Percentiles rank a stretch among this genome's conserved stretches.
These are phyloP conservation scores for Aspergillus egyptiacus DNA, from an alignment of 495 filamentous ascomycete species.

Conservation along the genomic window DNA sequence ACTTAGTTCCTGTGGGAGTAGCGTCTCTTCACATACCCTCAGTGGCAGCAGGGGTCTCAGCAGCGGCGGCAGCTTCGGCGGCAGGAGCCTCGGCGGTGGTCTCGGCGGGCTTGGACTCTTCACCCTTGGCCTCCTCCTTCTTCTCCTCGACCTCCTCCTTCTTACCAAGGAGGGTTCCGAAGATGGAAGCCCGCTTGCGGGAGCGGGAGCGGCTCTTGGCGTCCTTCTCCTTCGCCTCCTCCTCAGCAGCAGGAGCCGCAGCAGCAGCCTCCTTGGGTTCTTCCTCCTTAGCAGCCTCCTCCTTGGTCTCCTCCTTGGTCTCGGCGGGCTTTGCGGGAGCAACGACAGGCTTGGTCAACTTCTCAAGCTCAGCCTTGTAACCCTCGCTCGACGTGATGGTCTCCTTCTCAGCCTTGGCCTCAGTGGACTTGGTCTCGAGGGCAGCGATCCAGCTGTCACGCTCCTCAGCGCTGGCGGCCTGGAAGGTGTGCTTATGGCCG, in stretches of 20 bases:
- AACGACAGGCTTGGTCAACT: slow-evolving; percentile 54
- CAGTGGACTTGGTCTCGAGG: slow-evolving; percentile 66
- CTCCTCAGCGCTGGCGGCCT: slow-evolving; percentile 64
- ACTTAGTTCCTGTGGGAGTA: not conserved
- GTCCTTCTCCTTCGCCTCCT: slow-evolving; percentile 43
- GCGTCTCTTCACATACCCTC: slow-evolving; percentile 19
- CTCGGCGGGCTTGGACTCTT: slow-evolving; percentile 33
- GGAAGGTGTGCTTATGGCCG: slow-evolving; percentile 86
- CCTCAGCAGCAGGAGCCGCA: slow-evolving; percentile 29
- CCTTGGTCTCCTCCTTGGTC: slow-evolving; percentile 30
- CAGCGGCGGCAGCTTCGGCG: slow-evolving; percentile 19
- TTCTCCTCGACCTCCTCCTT: slow-evolving; percentile 62
- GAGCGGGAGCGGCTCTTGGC: slow-evolving; percentile 70
- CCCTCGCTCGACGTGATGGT: slow-evolving; percentile 63
- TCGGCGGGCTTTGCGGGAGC: slow-evolving; percentile 47
- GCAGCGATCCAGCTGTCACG: slow-evolving; percentile 86
- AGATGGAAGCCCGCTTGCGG: slow-evolving; percentile 80
- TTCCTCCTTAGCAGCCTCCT: slow-evolving; percentile 38
- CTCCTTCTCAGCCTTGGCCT: slow-evolving; percentile 69
- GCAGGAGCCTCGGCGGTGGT: slow-evolving; percentile 23
- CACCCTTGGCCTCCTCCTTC: slow-evolving; percentile 44
- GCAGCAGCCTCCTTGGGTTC: slow-evolving; percentile 38
- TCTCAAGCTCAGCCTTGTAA: slow-evolving; percentile 73
- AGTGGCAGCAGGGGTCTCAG: slow-evolving; percentile 26
- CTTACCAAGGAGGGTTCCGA: slow-evolving; percentile 69